Evolutionary conservation across 2,329 filamentous ascomycete species (phyloP), one percentile per base, ranked within the genome.

Genomic region (Biscogniauxia sp.): DNA sequence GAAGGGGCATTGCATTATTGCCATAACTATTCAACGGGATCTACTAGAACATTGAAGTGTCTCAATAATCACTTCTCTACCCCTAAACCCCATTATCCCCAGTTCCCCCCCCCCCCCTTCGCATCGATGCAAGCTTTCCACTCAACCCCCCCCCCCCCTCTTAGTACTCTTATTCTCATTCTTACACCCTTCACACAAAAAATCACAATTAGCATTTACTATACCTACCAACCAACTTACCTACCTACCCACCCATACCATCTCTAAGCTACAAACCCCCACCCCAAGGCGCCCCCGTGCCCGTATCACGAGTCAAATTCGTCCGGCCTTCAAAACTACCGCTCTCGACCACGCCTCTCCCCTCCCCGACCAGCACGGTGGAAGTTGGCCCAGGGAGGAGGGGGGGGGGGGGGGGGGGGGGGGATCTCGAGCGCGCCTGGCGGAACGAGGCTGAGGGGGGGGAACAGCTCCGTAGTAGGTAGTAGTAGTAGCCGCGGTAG

Each of bases 401-500:
- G n/a, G n/a, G n/a, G n/a, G n/a, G n/a, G n/a, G n/a, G n/a, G n/a
- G n/a, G n/a, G n/a, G n/a, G n/a, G n/a, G n/a, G 88, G 69, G 0
- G 79, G 77, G 56, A 88, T 83, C 71, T 88, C 86, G 65, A n/a
- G n/a, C n/a, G n/a, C n/a, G n/a, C n/a, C n/a, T n/a, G n/a, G n/a
- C n/a, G n/a, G n/a, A n/a, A n/a, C n/a, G n/a, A n/a, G n/a, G n/a
- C n/a, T n/a, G n/a, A n/a, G n/a, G n/a, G n/a, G n/a, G n/a, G n/a
- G n/a, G n/a, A n/a, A 79, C 23, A 88, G 74, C 72, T 88, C 86
- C n/a, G n/a, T n/a, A n/a, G n/a, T n/a, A n/a, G n/a, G n/a, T n/a
- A n/a, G n/a, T n/a, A n/a, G 67, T 83, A 88, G 74, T 89, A 89
- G 2, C 86, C 87, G 28, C 85, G 80, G 73, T 88, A 88, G n/a